Evolutionary conservation across 441 rosid genomes (phyloP), one percentile per base, ranked within the genome.

Genomic region (Geranium incanum): DNA sequence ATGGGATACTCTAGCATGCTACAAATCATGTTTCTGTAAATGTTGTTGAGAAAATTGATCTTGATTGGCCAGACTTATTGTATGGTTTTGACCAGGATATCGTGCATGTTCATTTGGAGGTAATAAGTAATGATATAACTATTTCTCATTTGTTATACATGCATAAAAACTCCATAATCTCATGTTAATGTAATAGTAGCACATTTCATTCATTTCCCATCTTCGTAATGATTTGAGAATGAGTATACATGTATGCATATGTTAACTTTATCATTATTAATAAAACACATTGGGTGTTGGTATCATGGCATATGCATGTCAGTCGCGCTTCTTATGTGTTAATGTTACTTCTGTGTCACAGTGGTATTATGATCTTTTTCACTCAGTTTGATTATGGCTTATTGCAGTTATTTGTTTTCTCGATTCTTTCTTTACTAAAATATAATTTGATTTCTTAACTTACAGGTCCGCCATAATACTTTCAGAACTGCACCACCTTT

Each of bases 401-500:
- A 19, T 18, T 59, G 19, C 23, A 59, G 11, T 59, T 59, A 9
- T 48, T 12, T 12, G 55, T 48, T 48, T 55, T 15, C 2, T 15
- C 5, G 19, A 4, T 16, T 55, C 62, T 15, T 4, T n/a, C 62
- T n/a, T 55, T 55, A 33, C 43, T 36, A 13, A 36, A 66, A 4
- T 36, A 45, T 66, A 12, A 15, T 55, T 6, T 70, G 23, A 28
- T 69, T 69, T 36, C 45, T 19, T 71, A 62, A 69, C 75, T 73
- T 84, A 82, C 92, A 95, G 99, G 87, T 85, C 73, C 84, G 84
- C 66, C 93, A 85, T 80, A 87, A 86, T 74, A 48, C 89, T 67
- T 71, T 80, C 57, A 86, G 81, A 73, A 7, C 89, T 38, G 88
- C 79, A 12, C 83, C 87, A 11, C 81, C 88, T 41, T 36, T 87